These are phyloP conservation scores for Gaultheria prostrata DNA, from an alignment of 148 eudicot species.

Conservation along the genomic window DNA sequence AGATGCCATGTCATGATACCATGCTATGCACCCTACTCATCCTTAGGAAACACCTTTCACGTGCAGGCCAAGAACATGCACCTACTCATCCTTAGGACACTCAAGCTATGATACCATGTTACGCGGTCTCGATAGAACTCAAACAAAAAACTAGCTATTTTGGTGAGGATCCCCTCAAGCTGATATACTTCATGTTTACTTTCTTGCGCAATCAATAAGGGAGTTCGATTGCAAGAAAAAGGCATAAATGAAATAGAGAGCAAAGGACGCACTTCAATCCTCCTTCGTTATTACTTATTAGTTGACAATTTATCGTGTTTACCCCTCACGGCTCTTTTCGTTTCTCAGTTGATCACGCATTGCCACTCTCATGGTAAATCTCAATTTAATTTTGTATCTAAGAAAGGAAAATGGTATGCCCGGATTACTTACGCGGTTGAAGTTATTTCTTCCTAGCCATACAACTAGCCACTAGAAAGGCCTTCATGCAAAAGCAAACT, in stretches of 20 bases:
- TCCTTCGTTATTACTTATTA: background rate
- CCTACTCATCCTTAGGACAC: background rate
- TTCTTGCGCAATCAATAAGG: background rate
- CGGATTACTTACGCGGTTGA: background rate
- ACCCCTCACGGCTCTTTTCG: background rate
- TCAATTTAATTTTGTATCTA: background rate
- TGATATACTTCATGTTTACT: background rate
- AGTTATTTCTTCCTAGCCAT: background rate
- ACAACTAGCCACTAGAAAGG: constrained; percentile 1
- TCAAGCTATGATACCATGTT: background rate
- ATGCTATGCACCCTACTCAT: too few relatives aligned
- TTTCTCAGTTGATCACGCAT: background rate
- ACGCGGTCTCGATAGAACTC: background rate
- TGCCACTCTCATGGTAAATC: background rate
- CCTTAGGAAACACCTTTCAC: background rate
- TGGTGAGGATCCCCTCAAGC: background rate
- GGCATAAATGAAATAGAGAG: background rate
- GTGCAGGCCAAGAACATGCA: background rate
- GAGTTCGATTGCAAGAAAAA: background rate
- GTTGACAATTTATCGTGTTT: background rate
- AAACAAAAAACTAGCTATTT: background rate
- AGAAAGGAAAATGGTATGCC: background rate
- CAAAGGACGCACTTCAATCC: background rate
- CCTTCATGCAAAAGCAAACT: constrained; percentile 5
- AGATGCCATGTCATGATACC: background rate